Conservation (phyloP, 139 green algal genomes). For the Closterium sp. region DNA sequence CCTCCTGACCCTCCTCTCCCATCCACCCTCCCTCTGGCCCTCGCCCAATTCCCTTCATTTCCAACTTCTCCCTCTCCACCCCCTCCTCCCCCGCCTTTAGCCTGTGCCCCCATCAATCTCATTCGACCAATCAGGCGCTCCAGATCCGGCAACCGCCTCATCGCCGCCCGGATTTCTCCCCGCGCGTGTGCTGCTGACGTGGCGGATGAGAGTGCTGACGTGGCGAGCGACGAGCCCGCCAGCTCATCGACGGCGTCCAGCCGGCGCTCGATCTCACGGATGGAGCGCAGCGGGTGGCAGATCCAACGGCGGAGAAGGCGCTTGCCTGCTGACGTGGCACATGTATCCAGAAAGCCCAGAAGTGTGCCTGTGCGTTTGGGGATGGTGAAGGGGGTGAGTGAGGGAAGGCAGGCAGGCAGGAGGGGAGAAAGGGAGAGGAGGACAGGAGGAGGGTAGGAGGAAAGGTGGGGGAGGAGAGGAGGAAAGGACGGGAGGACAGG, state of each 20-base stretch:
- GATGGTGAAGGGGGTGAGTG: too few relatives aligned
- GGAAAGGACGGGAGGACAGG: not conserved
- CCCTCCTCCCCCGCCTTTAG: not conserved
- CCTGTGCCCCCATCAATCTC: conserved; percentile 1
- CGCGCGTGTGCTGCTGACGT: not conserved
- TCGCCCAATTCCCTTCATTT: not conserved
- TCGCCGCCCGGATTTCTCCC: conserved; percentile 55
- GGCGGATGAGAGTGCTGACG: not conserved
- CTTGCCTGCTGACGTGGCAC: conserved; percentile 77
- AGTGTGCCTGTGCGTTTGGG: conserved; percentile 67
- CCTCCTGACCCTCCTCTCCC: not conserved
- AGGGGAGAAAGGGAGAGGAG: too few relatives aligned
- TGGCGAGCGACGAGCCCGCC: conserved; percentile 51
- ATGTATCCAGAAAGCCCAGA: conserved; percentile 82
- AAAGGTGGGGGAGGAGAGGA: not conserved
- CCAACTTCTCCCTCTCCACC: not conserved
- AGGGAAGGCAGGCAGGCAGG: too few relatives aligned
- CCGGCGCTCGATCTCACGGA: conserved; percentile 68
- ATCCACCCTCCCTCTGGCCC: not conserved
- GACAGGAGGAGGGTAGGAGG: not conserved
- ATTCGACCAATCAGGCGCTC: conserved; percentile 82
- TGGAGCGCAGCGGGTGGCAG: conserved; percentile 71
- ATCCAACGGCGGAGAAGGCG: conserved; percentile 87
- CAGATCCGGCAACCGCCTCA: conserved; percentile 73
- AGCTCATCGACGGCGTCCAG: conserved; percentile 55